These are phyloP conservation scores for Candida lessepsii DNA, from an alignment of 805 yeast species.

Conservation along the genomic window DNA sequence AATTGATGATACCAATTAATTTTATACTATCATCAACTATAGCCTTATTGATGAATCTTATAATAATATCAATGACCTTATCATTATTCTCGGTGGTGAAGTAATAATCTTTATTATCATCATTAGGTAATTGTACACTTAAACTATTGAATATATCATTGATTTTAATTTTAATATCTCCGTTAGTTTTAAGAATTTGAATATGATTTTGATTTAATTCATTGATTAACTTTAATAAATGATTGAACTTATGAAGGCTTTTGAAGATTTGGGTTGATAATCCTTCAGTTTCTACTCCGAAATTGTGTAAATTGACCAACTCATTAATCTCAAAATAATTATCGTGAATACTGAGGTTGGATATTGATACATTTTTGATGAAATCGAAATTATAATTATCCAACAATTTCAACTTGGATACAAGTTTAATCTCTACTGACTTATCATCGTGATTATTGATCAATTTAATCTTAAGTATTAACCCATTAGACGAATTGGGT, in stretches of 20 bases:
- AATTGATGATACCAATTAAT: constrained; percentile 34
- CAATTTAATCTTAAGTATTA: constrained; percentile 32
- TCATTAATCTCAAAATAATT: constrained; percentile 30
- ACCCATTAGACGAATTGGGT: constrained; percentile 30
- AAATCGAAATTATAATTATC: constrained; percentile 19
- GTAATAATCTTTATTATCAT: constrained; percentile 11
- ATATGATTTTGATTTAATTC: constrained; percentile 30
- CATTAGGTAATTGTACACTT: constrained; percentile 20
- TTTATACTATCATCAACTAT: constrained; percentile 11
- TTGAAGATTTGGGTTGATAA: constrained; percentile 28
- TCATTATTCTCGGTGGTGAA: constrained; percentile 12
- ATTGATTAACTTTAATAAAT: constrained; percentile 32
- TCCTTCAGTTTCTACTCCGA: constrained; percentile 17
- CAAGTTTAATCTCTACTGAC: constrained; percentile 11
- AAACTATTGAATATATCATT: constrained; percentile 23
- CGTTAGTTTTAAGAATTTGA: constrained; percentile 20
- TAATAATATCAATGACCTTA: constrained; percentile 15
- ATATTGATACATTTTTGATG: constrained; percentile 22
- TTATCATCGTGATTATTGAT: constrained; percentile 18
- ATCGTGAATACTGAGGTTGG: constrained; percentile 18
- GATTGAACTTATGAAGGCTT: constrained; percentile 29
- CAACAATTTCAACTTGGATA: constrained; percentile 23
- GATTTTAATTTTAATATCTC: constrained; percentile 28
- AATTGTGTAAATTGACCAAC: constrained; percentile 24
- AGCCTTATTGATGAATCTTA: constrained; percentile 17